A percentile compares a stretch with the other conserved stretches of the same genome.
These are phyloP conservation scores for Melampsora larici-populina DNA, from an alignment of 1,284 basidiomycete genomes.

Conservation along the genomic window DNA sequence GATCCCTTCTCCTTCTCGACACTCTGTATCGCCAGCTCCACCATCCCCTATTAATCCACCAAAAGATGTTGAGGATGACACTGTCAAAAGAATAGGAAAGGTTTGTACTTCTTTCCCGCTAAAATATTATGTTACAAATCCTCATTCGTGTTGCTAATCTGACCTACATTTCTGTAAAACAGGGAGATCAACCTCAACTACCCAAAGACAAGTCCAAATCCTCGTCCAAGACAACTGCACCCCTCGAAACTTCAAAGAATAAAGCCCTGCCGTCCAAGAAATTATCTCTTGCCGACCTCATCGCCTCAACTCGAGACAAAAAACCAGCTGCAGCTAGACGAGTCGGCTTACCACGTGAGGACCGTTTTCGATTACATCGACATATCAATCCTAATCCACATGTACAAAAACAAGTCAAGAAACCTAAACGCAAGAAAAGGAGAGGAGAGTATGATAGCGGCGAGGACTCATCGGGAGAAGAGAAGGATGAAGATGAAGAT, in stretches of 20 bases:
- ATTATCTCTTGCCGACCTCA: not conserved
- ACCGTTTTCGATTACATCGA: conserved; percentile 28
- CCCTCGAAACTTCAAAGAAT: not conserved
- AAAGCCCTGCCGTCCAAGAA: not conserved
- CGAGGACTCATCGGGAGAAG: conserved; percentile 42
- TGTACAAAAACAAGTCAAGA: conserved; percentile 41
- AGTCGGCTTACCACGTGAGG: conserved; percentile 35
- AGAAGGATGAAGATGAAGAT: conserved; percentile 46
- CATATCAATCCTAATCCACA: conserved; percentile 41
- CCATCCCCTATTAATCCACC: too few relatives aligned
- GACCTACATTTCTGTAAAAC: too few relatives aligned
- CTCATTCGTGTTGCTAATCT: too few relatives aligned
- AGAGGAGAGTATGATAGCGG: conserved; percentile 41
- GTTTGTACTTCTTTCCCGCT: too few relatives aligned
- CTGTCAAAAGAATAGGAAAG: too few relatives aligned
- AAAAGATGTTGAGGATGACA: too few relatives aligned
- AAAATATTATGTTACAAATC: too few relatives aligned
- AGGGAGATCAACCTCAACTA: too few relatives aligned
- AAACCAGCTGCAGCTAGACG: not conserved
- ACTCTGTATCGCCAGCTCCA: too few relatives aligned
- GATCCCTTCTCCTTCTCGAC: too few relatives aligned
- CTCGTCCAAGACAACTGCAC: too few relatives aligned
- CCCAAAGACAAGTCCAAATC: too few relatives aligned
- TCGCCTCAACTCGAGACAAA: not conserved
- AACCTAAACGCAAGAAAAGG: conserved; percentile 22